phyloP scores from a whole-genome alignment of 179 eudicot species.

The Spinacia oleracea region DNA sequence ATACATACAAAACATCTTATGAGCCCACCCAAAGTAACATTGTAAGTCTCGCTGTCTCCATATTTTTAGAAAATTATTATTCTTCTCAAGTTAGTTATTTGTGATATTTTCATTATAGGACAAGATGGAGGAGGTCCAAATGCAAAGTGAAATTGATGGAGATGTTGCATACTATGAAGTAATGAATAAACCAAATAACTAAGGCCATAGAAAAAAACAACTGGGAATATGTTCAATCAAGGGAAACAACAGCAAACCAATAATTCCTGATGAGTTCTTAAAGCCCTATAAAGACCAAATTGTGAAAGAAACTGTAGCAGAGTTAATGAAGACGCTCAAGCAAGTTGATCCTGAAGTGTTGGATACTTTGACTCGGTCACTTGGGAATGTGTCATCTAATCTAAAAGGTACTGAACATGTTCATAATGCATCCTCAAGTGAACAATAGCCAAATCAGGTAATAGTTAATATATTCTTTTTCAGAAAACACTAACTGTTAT shows the following conservation, averaged over 20 bases:
- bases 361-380: too few relatives aligned
- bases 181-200: background rate
- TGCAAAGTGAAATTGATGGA: background rate
- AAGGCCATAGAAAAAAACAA: background rate
- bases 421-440: background rate
- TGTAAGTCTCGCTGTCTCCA: background rate
- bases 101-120: background rate
- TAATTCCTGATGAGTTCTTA: too few relatives aligned
- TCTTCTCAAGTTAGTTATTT: background rate
- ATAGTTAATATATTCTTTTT: too few relatives aligned
- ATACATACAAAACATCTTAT: background rate
- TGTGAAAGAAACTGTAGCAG: too few relatives aligned
- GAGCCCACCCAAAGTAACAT: background rate
- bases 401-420: background rate
- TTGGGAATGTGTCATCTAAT: background rate
- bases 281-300: too few relatives aligned
- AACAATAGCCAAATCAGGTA: background rate
- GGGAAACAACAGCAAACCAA: background rate
- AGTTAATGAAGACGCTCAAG: too few relatives aligned
- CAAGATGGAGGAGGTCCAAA: background rate
- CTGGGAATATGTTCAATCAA: background rate
- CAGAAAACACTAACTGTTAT: background rate
- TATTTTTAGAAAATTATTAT: background rate
- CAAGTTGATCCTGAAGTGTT: too few relatives aligned
- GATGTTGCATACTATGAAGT: slow-evolving; percentile 13